phyloP scores from a whole-genome alignment of 2,329 filamentous ascomycete genomes.

The Massarina eburnea region DNA sequence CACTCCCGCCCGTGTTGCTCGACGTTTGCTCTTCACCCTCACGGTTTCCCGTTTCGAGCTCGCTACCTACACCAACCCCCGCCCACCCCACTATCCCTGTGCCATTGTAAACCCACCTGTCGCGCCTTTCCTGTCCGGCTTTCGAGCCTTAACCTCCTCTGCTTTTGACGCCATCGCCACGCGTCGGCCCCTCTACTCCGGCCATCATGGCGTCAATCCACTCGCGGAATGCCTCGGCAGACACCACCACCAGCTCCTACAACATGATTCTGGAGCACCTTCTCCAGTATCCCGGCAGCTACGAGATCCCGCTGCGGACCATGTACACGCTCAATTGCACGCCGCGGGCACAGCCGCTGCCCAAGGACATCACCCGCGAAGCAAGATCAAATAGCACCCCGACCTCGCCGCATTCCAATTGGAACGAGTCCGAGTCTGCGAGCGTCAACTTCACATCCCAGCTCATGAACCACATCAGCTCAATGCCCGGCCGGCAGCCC shows the following conservation, averaged over 20 bases:
- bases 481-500: slow-evolving; percentile 61
- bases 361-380: slow-evolving; percentile 29
- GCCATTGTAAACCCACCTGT: background rate
- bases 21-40: background rate
- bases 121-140: background rate
- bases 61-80: background rate
- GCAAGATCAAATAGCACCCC: slow-evolving; percentile 41
- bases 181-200: background rate
- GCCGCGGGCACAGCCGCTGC: slow-evolving; percentile 48
- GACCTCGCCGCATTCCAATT: slow-evolving; percentile 29
- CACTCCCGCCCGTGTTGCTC: background rate
- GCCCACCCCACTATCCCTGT: slow-evolving; percentile 7
- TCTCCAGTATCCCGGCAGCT: slow-evolving; percentile 62
- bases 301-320: slow-evolving; percentile 67
- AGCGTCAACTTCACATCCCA: slow-evolving; percentile 53
- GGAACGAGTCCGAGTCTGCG: slow-evolving; percentile 37
- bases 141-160: background rate
- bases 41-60: slow-evolving; percentile 1
- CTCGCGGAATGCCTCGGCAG: slow-evolving; percentile 42
- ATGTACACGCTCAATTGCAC: slow-evolving; percentile 69
- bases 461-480: slow-evolving; percentile 59
- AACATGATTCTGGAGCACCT: slow-evolving; percentile 47
- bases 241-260: slow-evolving; percentile 34
- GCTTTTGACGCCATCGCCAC: slow-evolving; percentile 5
- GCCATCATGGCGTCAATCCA: slow-evolving; percentile 36